Base-by-base conservation (phyloP, 2,329 filamentous ascomycete genomes). In the Ophiostoma pallidulum region DNA sequence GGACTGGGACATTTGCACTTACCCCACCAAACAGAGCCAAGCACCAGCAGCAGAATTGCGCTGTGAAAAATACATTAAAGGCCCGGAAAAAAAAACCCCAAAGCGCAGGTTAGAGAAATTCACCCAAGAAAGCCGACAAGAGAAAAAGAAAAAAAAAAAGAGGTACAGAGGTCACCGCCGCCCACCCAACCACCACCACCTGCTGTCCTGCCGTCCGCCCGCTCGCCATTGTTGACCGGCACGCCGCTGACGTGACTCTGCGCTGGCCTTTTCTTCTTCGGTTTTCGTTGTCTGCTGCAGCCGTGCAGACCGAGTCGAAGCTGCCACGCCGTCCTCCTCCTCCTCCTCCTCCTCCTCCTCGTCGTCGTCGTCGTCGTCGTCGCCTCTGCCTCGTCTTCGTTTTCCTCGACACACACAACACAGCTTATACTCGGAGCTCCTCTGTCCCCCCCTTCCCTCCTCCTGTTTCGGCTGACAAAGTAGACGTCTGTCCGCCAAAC, bases 1-100 rank as follows among this genome's bases (percentile, higher is more conserved):
- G 4, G 14, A 41, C n/a, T 22, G 29, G 22, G 24, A 12, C 14
- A 31, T 28, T 20, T n/a, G n/a, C n/a, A n/a, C 37, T 18, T 43
- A 40, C 47, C 47, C 41, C 47, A 49, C 41, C 32, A 46, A 36
- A 46, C 37, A 28, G 16, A 18, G 16, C 22, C 35, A 45, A 35
- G 26, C 35, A 32, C 42, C 32, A 12, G 31, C n/a, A n/a, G n/a
- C n/a, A n/a, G n/a, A n/a, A n/a, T n/a, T n/a, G n/a, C n/a, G n/a
- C n/a, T n/a, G n/a, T n/a, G n/a, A n/a, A n/a, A n/a, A n/a, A n/a
- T n/a, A n/a, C n/a, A n/a, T n/a, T n/a, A n/a, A n/a, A n/a, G n/a
- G n/a, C n/a, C n/a, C n/a, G n/a, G n/a, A n/a, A n/a, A n/a, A n/a
- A n/a, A n/a, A n/a, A n/a, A n/a, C n/a, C 42, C 36, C 4, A 45